A percentile compares a stretch with the other conserved stretches of the same genome.
These are phyloP conservation scores for Solanum dulcamara DNA, from an alignment of 257 asterid genomes.

Conservation along the genomic window DNA sequence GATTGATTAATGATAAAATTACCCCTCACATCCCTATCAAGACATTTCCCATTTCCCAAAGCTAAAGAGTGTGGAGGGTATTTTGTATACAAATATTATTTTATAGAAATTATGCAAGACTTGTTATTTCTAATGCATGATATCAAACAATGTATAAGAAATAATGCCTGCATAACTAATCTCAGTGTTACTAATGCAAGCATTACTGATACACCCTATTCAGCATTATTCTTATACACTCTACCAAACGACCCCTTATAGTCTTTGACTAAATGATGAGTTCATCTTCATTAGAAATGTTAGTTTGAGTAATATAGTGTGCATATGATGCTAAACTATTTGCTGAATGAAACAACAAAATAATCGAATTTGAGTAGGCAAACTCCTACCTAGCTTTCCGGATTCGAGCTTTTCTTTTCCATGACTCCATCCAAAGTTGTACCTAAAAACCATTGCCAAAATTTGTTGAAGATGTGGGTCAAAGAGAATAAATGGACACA, in stretches of 20 bases:
- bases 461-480: neutral
- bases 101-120: neutral
- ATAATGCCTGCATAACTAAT: neutral
- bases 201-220: neutral
- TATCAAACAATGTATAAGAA: neutral
- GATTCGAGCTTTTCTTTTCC: conserved; percentile 92
- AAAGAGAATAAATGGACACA: neutral
- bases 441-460: conserved; percentile 28
- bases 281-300: neutral
- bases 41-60: neutral
- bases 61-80: neutral
- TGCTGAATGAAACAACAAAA: neutral
- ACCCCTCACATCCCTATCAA: neutral
- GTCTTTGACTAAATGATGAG: neutral
- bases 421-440: conserved; percentile 97
- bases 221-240: neutral
- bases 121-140: neutral
- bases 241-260: neutral
- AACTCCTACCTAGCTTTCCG: conserved; percentile 67
- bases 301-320: neutral
- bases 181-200: neutral
- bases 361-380: neutral
- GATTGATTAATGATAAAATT: neutral
- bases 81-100: neutral
- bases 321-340: neutral